Base-by-base conservation (phyloP, 257 asterid genomes). In the Lavandula angustifolia region DNA sequence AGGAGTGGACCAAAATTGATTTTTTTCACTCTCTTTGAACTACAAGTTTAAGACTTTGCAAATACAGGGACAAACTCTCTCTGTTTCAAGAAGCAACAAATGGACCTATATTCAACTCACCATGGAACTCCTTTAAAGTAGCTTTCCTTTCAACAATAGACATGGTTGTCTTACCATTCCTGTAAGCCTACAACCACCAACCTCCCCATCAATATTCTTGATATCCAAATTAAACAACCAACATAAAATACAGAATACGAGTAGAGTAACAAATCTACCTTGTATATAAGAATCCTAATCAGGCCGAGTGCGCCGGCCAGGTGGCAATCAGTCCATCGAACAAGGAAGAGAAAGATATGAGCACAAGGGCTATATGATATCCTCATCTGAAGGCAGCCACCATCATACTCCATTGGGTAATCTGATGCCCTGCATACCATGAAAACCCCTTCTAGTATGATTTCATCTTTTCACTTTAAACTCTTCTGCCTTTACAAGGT, bases 291-390 rank as follows among this genome's bases (percentile, higher is more conserved):
- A 51, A 92, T 79, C 81, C 91, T 79, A 60, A 92, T 87, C 32
- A 92, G 77, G 6, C 98, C 96, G 22, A 92, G 87, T 9, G 83
- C 79, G 69, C 95, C 87, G 9, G 96, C 98, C 32, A 92, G 79
- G 73, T 80, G 87, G 73, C 92, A 86, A 74, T 92, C 98, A 14
- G 90, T 79, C 98, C 95, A 88, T 62, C 88, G 95, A 53, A 92
- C 84, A 66, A 92, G 83, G 73, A 86, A 88, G 34, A 88, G 78
- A 32, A 92, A 85, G 64, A 87, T 54, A 17, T 83, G 84, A 35
- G 96, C 95, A 76, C 95, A 92, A 3, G 95, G 95, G 79, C 95
- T 88, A 76, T 88, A 92, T 4, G 98, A 86, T 14, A 92, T 77
- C 77, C 98, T 88, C 98, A 92, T 92, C 74, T 92, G 98, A 62